Base-by-base conservation (phyloP, 148 eudicot species). In the Pouteria glomerata region DNA sequence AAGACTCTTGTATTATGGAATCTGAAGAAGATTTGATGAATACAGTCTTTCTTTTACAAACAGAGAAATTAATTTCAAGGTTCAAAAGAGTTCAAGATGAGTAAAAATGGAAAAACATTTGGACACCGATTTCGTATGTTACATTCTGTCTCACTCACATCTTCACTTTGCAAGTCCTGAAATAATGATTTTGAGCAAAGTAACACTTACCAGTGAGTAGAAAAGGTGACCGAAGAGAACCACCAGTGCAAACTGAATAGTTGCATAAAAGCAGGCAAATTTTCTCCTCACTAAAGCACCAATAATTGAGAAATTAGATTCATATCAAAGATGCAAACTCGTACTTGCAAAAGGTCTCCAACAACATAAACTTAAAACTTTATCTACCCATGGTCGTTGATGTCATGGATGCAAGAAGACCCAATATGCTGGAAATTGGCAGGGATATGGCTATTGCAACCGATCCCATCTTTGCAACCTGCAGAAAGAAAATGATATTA, bases 351-450 rank as follows among this genome's bases (percentile, higher is more conserved):
- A 69, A 55, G 16, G 21, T 55, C 39, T 23, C 47, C 2, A 45
- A 72, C 70, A 8, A 39, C 26, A 75, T 19, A 39, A 71, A 50
- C 19, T 37, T 26, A 21, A 61, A 29, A 3, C 26, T 30, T 15
- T 16, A 19, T 24, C 6, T 85, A 95, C 99, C 99, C 94, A 95
- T 95, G 27, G 99, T 90, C 63, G 99, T 87, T 4, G 97, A 81
- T 47, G 93, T 92, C 90, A 95, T 95, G 33, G 97, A 92, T 59
- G 99, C 92, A 69, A 95, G 86, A 69, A 95, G 94, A 67, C 99
- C 97, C 78, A 95, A 75, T 57, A 95, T 88, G 81, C 97, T 90
- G 6, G 99, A 92, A 82, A 92, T 89, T 41, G 99, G 99, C 73
- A 95, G 87, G 15, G 99, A 82, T 58, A 95, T 87, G 67, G 99